Evolutionary conservation across 2,329 filamentous ascomycete species (phyloP).

Genomic region (Fusarium torulosum): DNA sequence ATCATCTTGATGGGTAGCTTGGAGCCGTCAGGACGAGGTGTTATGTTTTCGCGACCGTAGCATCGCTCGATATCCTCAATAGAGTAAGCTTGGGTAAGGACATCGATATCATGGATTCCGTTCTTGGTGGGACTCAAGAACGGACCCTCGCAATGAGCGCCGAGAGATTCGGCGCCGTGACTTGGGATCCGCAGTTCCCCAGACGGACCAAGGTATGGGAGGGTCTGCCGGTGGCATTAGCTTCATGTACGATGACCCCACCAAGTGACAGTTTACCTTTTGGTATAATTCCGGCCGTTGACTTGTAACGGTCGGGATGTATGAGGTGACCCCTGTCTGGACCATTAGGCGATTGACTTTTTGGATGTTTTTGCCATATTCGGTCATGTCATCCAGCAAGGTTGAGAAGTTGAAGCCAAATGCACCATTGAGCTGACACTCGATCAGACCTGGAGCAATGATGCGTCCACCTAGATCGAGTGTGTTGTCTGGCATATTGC

Average conservation of each 20-base stretch:
- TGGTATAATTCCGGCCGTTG: conserved; percentile 86
- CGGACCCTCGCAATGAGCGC: conserved; percentile 91
- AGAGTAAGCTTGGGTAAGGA: conserved; percentile 73
- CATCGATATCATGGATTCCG: conserved; percentile 83
- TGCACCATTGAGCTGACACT: conserved; percentile 91
- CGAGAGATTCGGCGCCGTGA: conserved; percentile 86
- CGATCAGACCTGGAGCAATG: conserved; percentile 86
- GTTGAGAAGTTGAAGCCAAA: conserved; percentile 94
- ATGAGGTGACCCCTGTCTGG: conserved; percentile 86
- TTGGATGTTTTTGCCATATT: conserved; percentile 79
- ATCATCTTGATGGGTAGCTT: conserved; percentile 77
- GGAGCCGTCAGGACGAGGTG: conserved; percentile 51
- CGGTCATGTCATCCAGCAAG: conserved; percentile 74
- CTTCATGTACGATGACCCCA: conserved; percentile 38
- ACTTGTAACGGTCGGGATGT: conserved; percentile 87
- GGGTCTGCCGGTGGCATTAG: conserved; percentile 60
- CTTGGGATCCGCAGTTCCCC: conserved; percentile 68
- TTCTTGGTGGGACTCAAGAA: conserved; percentile 88
- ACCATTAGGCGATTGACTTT: conserved; percentile 79
- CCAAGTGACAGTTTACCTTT: conserved; percentile 61
- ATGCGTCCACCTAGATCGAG: conserved; percentile 87
- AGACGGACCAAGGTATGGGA: conserved; percentile 83
- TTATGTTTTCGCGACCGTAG: conserved; percentile 80
- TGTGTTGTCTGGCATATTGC: conserved; percentile 76
- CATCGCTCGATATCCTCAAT: conserved; percentile 76